Evolutionary conservation across 1,284 basidiomycete genomes (phyloP).

Genomic region (Rhodotorula sp.): DNA sequence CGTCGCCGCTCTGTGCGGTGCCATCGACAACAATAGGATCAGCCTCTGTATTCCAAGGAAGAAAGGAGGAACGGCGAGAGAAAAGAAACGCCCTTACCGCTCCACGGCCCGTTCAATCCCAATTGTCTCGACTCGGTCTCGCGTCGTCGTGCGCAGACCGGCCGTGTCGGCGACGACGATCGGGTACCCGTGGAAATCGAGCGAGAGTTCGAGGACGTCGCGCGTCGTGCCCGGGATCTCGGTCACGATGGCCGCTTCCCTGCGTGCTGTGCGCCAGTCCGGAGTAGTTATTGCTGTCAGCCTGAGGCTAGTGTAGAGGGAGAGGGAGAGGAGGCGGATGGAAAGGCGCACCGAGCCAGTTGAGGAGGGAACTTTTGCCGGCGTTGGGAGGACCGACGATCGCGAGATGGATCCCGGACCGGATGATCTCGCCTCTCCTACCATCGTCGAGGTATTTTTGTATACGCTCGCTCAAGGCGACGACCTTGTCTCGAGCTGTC

Average conservation of each 20-base stretch:
- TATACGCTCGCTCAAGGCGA: constrained; percentile 57
- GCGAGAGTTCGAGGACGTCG: constrained; percentile 74
- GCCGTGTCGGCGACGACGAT: constrained; percentile 80
- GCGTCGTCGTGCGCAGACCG: constrained; percentile 64
- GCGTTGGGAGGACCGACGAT: constrained; percentile 89
- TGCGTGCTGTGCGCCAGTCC: constrained; percentile 58
- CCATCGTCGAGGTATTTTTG: constrained; percentile 63
- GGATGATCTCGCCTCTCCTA: constrained; percentile 74
- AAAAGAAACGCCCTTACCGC: constrained; percentile 11
- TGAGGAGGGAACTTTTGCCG: constrained; percentile 80
- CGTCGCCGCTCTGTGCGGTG: constrained; percentile 56
- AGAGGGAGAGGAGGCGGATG: background rate
- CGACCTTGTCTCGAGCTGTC: constrained; percentile 20
- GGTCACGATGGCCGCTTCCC: constrained; percentile 85
- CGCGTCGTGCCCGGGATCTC: constrained; percentile 81
- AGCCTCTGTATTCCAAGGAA: constrained; percentile 47
- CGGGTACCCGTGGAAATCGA: constrained; percentile 82
- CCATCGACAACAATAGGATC: background rate
- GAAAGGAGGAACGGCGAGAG: no score
- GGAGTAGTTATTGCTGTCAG: background rate
- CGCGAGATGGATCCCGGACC: constrained; percentile 73
- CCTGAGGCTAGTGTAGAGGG: background rate
- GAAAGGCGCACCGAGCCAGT: constrained; percentile 65
- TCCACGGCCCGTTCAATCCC: constrained; percentile 68
- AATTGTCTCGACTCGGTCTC: constrained; percentile 75